A percentile compares a stretch with the other conserved stretches of the same genome.
These are phyloP conservation scores for Mucor racemosus DNA, from an alignment of 371 early-diverging fungal genomes.

Conservation along the genomic window DNA sequence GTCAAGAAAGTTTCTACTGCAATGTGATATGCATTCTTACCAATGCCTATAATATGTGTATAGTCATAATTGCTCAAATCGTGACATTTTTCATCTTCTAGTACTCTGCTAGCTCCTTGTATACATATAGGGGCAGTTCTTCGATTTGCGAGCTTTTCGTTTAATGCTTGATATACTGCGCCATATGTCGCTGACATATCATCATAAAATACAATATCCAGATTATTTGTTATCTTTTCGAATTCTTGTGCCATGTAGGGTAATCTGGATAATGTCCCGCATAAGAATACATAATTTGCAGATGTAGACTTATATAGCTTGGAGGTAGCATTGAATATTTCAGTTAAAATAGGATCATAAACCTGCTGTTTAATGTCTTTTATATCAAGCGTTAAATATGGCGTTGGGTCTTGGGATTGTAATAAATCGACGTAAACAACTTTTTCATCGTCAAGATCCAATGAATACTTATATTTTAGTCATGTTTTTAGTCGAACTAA, in stretches of 20 bases:
- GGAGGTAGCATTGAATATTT: not conserved
- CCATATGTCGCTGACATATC: constrained; percentile 9
- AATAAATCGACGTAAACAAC: not conserved
- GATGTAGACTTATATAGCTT: not conserved
- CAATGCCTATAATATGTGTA: constrained; percentile 26
- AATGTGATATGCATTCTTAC: constrained; percentile 6
- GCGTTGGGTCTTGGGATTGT: not conserved
- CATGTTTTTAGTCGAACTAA: not conserved
- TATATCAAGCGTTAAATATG: not conserved
- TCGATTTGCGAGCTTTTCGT: constrained; percentile 3
- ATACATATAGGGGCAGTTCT: constrained; percentile 1
- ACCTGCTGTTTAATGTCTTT: constrained; percentile 13
- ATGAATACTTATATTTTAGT: not conserved
- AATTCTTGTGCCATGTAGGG: constrained; percentile 7
- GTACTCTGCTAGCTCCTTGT: not conserved
- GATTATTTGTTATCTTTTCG: not conserved
- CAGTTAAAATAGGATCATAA: constrained; percentile 9
- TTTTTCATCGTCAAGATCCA: not conserved
- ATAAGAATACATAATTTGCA: not conserved
- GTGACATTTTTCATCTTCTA: not conserved
- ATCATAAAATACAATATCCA: constrained; percentile 8
- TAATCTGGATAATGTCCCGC: constrained; percentile 4
- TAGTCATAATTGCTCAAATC: constrained; percentile 12
- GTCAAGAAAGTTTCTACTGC: too few species aligned
- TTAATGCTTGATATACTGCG: constrained; percentile 4